phyloP scores from a whole-genome alignment of 2,329 filamentous ascomycete genomes.

The Geosmithia putterillii region DNA sequence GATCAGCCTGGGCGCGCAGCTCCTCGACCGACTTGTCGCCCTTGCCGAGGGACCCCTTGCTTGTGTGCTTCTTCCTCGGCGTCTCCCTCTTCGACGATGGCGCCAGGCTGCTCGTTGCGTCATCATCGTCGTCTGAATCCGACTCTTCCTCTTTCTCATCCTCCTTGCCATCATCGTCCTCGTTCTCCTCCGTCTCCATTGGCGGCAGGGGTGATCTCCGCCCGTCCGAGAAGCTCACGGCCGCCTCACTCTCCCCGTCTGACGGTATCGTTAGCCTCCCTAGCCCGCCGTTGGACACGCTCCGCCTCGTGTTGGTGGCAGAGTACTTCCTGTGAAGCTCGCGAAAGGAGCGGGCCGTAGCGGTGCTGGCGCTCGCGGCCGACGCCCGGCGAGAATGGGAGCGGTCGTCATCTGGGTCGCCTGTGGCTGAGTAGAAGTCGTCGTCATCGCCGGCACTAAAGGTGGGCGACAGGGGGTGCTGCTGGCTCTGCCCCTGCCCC shows the following conservation, averaged over 20 bases:
- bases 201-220: slow-evolving; percentile 41
- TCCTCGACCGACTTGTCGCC: not conserved
- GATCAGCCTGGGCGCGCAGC: not conserved
- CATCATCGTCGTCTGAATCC: not conserved
- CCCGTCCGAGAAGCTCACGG: slow-evolving; percentile 47
- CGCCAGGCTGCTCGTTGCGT: not conserved
- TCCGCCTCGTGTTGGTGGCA: slow-evolving; percentile 34
- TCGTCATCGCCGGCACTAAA: slow-evolving; percentile 24
- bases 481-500: slow-evolving; percentile 21
- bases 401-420: slow-evolving; percentile 29
- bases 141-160: not conserved
- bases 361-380: slow-evolving; percentile 51
- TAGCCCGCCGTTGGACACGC: slow-evolving; percentile 19
- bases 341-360: slow-evolving; percentile 53
- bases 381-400: slow-evolving; percentile 44
- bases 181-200: slow-evolving; percentile 23
- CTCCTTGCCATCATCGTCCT: slow-evolving; percentile 3
- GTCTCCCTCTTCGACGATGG: not conserved
- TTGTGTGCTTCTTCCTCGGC: not conserved
- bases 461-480: slow-evolving; percentile 19
- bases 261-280: slow-evolving; percentile 32
- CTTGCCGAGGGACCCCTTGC: not conserved
- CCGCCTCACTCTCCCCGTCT: slow-evolving; percentile 48
- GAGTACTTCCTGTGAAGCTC: slow-evolving; percentile 50
- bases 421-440: slow-evolving; percentile 41